Percentiles rank a stretch among this genome's conserved stretches.
Evolutionary conservation across 192 early-diverging fungal species (phyloP).

Genomic region (Backusella westeae): DNA sequence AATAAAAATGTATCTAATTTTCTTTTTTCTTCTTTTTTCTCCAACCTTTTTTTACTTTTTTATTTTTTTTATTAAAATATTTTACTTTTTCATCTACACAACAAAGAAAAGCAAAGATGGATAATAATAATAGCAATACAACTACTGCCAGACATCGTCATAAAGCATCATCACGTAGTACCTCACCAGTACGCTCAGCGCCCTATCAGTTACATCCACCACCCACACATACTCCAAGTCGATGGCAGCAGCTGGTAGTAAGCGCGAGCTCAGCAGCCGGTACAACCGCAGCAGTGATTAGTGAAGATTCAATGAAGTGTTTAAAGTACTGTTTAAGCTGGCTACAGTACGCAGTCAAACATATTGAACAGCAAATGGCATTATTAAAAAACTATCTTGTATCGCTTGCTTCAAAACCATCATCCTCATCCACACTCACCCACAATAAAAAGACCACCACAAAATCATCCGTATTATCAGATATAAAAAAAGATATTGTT

Average conservation of each 20-base stretch:
- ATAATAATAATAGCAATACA: neutral
- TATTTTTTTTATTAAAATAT: neutral
- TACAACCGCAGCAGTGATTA: conserved; percentile 74
- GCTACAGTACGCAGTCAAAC: conserved; percentile 79
- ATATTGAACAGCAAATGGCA: conserved; percentile 67
- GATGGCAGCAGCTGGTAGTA: conserved; percentile 63
- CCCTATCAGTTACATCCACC: conserved; percentile 19
- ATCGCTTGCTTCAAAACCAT: conserved; percentile 30
- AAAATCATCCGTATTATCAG: conserved; percentile 30
- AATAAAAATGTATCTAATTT: neutral
- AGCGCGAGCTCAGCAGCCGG: conserved; percentile 58
- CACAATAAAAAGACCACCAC: conserved; percentile 26
- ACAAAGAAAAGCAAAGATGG: neutral
- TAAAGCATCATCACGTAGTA: conserved; percentile 15
- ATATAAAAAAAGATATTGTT: conserved; percentile 72
- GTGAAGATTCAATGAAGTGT: conserved; percentile 86
- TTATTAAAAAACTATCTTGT: conserved; percentile 59
- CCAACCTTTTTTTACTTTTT: neutral
- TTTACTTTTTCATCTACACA: neutral
- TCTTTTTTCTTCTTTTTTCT: neutral
- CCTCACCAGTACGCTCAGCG: conserved; percentile 17
- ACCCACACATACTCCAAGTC: conserved; percentile 6
- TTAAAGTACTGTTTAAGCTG: conserved; percentile 89
- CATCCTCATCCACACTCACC: neutral
- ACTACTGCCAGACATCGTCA: neutral